A percentile compares a stretch with the other conserved stretches of the same genome.
These are phyloP conservation scores for Lomentospora prolificans DNA, from an alignment of 2,329 filamentous ascomycete genomes.

Conservation along the genomic window DNA sequence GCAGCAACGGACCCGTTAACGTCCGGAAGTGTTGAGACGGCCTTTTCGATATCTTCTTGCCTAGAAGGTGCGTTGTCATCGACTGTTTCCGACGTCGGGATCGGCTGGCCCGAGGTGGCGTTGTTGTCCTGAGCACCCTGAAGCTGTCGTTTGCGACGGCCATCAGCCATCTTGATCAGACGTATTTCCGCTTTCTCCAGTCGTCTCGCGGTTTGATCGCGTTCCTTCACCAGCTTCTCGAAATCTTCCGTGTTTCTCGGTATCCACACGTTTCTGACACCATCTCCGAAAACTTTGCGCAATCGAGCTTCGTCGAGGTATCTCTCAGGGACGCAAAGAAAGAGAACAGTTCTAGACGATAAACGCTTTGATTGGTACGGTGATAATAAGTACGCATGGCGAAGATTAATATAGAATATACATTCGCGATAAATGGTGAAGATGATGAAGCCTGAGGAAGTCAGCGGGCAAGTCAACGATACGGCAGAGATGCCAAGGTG, in stretches of 20 bases:
- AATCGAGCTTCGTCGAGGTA: constrained; percentile 68
- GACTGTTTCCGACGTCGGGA: constrained; percentile 20
- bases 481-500: too few species aligned
- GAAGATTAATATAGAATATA: constrained; percentile 87
- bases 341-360: constrained; percentile 87
- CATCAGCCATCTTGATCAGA: constrained; percentile 66
- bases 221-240: constrained; percentile 66
- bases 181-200: constrained; percentile 77
- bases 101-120: background rate
- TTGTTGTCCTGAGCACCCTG: background rate
- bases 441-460: constrained; percentile 58
- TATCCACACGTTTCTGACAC: constrained; percentile 78
- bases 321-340: constrained; percentile 70
- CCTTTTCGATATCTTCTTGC: constrained; percentile 2
- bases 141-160: constrained; percentile 43
- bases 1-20: constrained; percentile 48
- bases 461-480: background rate
- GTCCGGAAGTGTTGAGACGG: constrained; percentile 22
- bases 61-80: constrained; percentile 13
- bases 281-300: constrained; percentile 65
- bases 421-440: constrained; percentile 83
- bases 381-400: constrained; percentile 86
- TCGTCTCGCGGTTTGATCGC: constrained; percentile 64
- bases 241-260: constrained; percentile 63
- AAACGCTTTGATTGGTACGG: constrained; percentile 74